Conservation (phyloP, 768 basidiomycete species). For the Mycena olivaceomarginata region DNA sequence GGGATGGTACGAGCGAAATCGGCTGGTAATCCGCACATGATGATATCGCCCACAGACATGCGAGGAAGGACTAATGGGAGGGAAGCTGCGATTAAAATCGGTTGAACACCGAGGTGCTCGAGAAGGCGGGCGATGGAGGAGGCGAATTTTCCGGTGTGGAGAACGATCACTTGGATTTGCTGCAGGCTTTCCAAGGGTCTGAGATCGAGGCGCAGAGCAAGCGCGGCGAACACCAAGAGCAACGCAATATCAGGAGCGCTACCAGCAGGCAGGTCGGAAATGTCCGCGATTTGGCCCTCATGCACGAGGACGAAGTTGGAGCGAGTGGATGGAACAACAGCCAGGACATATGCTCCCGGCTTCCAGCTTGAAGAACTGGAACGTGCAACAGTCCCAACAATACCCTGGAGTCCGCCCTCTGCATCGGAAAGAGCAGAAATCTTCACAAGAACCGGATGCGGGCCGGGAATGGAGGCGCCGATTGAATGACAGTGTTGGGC, state of each 20-base stretch:
- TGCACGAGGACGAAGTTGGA: constrained; percentile 1
- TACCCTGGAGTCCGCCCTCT: background rate
- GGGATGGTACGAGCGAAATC: background rate
- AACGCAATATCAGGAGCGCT: background rate
- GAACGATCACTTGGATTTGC: background rate
- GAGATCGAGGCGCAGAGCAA: constrained; percentile 4
- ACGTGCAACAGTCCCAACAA: background rate
- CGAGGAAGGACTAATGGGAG: background rate
- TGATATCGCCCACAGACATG: background rate
- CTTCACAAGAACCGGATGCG: background rate
- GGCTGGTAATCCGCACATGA: background rate
- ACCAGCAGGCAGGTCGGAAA: no score
- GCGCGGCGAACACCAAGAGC: background rate
- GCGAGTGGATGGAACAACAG: background rate
- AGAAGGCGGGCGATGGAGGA: background rate
- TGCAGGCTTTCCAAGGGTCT: background rate
- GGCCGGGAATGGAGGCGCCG: background rate
- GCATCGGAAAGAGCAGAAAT: background rate
- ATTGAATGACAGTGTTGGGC: background rate
- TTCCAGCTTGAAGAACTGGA: background rate
- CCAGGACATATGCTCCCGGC: background rate
- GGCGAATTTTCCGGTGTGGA: background rate
- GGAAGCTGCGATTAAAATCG: background rate
- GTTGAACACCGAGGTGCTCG: background rate
- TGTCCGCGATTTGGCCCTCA: background rate